Evolutionary conservation across 2,329 filamentous ascomycete species (phyloP).

Genomic region (Akanthomyces dipterigenus): DNA sequence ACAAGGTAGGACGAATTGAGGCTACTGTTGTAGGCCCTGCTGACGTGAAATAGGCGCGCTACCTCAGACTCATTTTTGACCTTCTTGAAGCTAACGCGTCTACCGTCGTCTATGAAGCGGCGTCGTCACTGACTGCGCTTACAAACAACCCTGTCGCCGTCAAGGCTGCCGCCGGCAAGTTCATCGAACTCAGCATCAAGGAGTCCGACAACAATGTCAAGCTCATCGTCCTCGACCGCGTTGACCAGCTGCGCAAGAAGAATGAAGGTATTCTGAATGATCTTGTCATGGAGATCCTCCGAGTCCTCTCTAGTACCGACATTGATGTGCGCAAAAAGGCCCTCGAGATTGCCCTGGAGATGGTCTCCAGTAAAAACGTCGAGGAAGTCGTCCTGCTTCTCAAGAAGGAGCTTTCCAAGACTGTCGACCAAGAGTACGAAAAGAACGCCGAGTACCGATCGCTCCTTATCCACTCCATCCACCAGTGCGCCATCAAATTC

Average conservation of each 20-base stretch:
- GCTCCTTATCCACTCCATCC: slow-evolving; percentile 91
- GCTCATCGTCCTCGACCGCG: slow-evolving; percentile 91
- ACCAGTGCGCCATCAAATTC: slow-evolving; percentile 98
- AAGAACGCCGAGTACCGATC: slow-evolving; percentile 96
- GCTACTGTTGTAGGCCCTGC: slow-evolving; percentile 1
- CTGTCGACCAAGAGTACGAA: slow-evolving; percentile 96
- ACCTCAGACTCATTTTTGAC: slow-evolving; percentile 92
- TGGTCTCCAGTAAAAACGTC: slow-evolving; percentile 98
- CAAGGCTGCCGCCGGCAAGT: slow-evolving; percentile 91
- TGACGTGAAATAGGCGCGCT: slow-evolving; percentile 57
- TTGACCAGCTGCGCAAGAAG: slow-evolving; percentile 78
- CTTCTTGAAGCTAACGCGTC: slow-evolving; percentile 87
- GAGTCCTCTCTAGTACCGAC: slow-evolving; percentile 90
- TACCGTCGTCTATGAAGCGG: slow-evolving; percentile 95
- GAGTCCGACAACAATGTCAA: slow-evolving; percentile 99
- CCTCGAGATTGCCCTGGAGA: slow-evolving; percentile 82
- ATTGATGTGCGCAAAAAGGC: slow-evolving; percentile 93
- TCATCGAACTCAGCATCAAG: slow-evolving; percentile 95
- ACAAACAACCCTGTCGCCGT: slow-evolving; percentile 97
- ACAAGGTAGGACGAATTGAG: slow-evolving; percentile 60
- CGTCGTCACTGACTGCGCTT: slow-evolving; percentile 85
- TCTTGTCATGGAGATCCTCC: slow-evolving; percentile 91
- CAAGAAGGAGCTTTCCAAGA: slow-evolving; percentile 97
- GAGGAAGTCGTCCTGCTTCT: slow-evolving; percentile 93
- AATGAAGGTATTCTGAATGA: slow-evolving; percentile 92